These are phyloP conservation scores for Xerocomus cyaneibrunnescens DNA, from an alignment of 1,284 basidiomycete genomes.

Conservation along the genomic window DNA sequence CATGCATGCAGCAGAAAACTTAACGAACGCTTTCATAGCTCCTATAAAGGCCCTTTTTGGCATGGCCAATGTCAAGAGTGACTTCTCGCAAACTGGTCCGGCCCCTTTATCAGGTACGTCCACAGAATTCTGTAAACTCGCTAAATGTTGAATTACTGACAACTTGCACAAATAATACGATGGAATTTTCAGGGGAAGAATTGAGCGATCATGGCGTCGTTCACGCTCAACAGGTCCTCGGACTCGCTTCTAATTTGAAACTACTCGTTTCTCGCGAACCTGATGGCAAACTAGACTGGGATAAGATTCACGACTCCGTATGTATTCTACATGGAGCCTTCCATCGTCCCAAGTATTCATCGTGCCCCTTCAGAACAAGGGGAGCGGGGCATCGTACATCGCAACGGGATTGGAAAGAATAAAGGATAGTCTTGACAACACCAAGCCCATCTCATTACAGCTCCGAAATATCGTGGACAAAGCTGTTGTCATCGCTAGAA, in stretches of 20 bases:
- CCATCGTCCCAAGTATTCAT: neutral
- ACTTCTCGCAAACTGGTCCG: constrained; percentile 13
- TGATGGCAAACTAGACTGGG: constrained; percentile 17
- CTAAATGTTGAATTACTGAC: neutral
- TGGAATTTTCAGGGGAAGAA: constrained; percentile 13
- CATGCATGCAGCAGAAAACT: constrained; percentile 16
- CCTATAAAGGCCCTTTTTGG: constrained; percentile 15
- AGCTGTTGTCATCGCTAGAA: constrained; percentile 1
- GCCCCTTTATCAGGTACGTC: neutral
- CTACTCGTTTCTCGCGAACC: constrained; percentile 19
- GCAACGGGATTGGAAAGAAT: constrained; percentile 14
- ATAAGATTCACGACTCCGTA: constrained; percentile 16
- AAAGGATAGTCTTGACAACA: constrained; percentile 10
- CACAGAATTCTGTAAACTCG: neutral
- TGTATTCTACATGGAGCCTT: neutral
- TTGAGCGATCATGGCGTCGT: constrained; percentile 14
- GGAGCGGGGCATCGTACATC: constrained; percentile 19
- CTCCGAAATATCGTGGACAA: constrained; percentile 13
- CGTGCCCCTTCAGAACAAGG: constrained; percentile 3
- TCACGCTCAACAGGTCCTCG: constrained; percentile 11
- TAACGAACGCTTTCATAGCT: constrained; percentile 14
- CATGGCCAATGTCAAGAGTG: constrained; percentile 4
- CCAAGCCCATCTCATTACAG: constrained; percentile 17
- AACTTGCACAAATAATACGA: neutral
- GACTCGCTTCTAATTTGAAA: constrained; percentile 4